Conservation (phyloP, 164 flowering plant species). For the Kalanchoe fedtschenkoi region DNA sequence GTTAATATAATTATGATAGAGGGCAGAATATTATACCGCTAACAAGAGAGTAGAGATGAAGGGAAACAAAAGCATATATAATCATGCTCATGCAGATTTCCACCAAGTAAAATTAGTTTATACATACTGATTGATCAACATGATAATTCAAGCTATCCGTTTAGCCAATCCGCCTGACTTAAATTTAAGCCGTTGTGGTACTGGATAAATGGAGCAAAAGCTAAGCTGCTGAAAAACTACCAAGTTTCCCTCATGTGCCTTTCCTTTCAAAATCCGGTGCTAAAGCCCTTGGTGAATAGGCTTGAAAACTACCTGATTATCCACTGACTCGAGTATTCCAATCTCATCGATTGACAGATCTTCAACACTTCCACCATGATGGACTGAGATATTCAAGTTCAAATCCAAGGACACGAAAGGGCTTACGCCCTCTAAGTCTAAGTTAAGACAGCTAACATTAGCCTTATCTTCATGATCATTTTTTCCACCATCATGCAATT, state of each 20-base stretch:
- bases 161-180: neutral
- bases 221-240: neutral
- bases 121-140: neutral
- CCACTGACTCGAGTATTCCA: constrained; percentile 60
- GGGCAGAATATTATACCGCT: no score
- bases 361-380: constrained; percentile 22
- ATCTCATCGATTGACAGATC: constrained; percentile 43
- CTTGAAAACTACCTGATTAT: constrained; percentile 49
- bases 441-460: constrained; percentile 2
- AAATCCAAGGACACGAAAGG: constrained; percentile 33
- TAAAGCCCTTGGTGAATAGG: neutral
- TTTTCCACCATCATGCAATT: constrained; percentile 11
- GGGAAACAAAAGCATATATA: neutral
- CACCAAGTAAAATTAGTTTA: neutral
- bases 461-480: constrained; percentile 20
- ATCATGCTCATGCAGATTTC: neutral
- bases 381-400: constrained; percentile 68
- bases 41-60: no score
- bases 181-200: no score
- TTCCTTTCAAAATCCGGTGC: neutral
- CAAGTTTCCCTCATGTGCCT: no score
- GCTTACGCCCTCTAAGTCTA: constrained; percentile 16
- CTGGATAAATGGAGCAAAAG: neutral
- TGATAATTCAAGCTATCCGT: neutral
- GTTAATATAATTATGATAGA: no score